These are phyloP conservation scores for Monilinia aucupariae DNA, from an alignment of 2,329 filamentous ascomycete genomes.

Conservation along the genomic window DNA sequence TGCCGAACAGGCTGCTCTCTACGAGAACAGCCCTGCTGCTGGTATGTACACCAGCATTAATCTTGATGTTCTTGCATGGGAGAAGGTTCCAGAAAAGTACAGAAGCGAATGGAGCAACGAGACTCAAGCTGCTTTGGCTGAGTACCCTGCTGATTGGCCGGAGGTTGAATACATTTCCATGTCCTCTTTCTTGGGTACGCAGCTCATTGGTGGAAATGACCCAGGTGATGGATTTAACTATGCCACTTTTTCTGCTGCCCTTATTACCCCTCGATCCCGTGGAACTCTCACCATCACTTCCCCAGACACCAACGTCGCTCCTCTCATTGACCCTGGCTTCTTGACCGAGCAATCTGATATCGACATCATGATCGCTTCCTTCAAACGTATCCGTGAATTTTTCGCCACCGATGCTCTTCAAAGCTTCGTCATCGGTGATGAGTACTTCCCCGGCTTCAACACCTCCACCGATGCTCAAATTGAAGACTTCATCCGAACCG, in stretches of 20 bases:
- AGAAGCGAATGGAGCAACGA: constrained; percentile 9
- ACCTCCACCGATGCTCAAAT: constrained; percentile 27
- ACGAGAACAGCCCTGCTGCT: not conserved
- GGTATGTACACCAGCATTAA: constrained; percentile 16
- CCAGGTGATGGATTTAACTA: constrained; percentile 16
- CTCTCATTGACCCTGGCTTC: constrained; percentile 43
- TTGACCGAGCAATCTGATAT: constrained; percentile 41
- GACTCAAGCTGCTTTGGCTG: not conserved
- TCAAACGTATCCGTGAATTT: constrained; percentile 39
- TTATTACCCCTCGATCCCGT: constrained; percentile 41
- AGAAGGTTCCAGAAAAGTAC: constrained; percentile 20
- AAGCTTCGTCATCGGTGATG: constrained; percentile 19
- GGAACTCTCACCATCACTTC: constrained; percentile 42
- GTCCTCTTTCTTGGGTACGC: constrained; percentile 11
- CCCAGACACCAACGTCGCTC: constrained; percentile 35
- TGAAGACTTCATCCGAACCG: constrained; percentile 22
- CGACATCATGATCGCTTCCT: constrained; percentile 41
- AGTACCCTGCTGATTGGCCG: constrained; percentile 24
- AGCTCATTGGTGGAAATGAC: constrained; percentile 4
- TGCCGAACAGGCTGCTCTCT: not conserved
- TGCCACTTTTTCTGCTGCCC: constrained; percentile 24
- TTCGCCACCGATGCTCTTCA: constrained; percentile 21
- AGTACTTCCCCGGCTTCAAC: constrained; percentile 23
- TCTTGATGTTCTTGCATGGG: constrained; percentile 21
- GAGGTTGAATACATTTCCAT: constrained; percentile 24